Conservation (phyloP, 129 eudicot species). For the Flaveria bidentis region DNA sequence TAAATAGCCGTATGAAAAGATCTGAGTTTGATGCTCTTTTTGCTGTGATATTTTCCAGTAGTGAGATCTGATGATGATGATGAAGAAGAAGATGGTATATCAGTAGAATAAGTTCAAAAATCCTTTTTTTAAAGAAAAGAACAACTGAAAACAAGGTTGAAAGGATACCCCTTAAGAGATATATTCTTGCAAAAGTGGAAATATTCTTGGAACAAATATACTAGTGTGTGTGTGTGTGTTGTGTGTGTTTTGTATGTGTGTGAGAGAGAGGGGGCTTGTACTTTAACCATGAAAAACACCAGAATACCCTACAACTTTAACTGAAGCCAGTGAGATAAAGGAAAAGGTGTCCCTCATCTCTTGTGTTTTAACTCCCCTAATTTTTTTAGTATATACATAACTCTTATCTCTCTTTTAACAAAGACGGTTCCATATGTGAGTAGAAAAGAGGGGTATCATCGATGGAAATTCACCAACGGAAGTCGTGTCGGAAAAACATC, state of each 20-base stretch:
- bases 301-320: conserved; percentile 73
- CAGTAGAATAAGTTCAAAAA: conserved; percentile 30
- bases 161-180: conserved; percentile 35
- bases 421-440: conserved; percentile 15
- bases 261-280: conserved; percentile 3
- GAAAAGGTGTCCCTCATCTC: conserved; percentile 48
- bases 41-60: conserved; percentile 18
- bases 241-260: conserved; percentile 16
- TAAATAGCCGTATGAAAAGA: background rate
- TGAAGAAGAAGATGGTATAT: conserved; percentile 19
- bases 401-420: background rate
- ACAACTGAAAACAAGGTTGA: conserved; percentile 33
- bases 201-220: conserved; percentile 40
- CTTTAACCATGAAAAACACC: conserved; percentile 69
- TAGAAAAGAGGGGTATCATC: no score
- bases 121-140: background rate
- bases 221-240: background rate
- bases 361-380: conserved; percentile 36
- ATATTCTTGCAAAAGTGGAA: conserved; percentile 40
- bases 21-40: background rate
- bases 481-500: no score
- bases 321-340: conserved; percentile 72
- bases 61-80: conserved; percentile 35
- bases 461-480: no score
- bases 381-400: conserved; percentile 20